phyloP scores from a whole-genome alignment of 1,139 yeast species.

The Geotrichum siamense region DNA sequence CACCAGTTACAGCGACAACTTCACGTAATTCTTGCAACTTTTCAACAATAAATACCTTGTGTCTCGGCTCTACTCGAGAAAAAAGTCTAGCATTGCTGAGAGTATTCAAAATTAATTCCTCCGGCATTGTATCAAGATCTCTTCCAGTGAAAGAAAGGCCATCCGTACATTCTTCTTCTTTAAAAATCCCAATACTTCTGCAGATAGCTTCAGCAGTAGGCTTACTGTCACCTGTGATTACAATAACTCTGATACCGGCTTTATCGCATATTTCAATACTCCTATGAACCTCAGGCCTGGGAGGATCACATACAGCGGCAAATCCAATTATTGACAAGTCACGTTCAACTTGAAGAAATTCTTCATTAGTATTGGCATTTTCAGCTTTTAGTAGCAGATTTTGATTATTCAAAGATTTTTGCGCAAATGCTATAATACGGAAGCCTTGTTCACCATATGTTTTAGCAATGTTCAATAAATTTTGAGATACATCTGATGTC shows the following conservation, averaged over 20 bases:
- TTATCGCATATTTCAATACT: slow-evolving; percentile 43
- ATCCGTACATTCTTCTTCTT: slow-evolving; percentile 36
- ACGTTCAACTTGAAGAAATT: slow-evolving; percentile 31
- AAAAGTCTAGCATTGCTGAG: slow-evolving; percentile 34
- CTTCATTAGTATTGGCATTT: slow-evolving; percentile 24
- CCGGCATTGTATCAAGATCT: slow-evolving; percentile 37
- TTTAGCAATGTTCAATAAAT: slow-evolving; percentile 35
- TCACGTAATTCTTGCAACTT: slow-evolving; percentile 44
- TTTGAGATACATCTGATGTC: slow-evolving; percentile 21
- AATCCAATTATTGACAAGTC: slow-evolving; percentile 42
- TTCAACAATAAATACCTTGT: slow-evolving; percentile 46
- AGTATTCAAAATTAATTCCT: slow-evolving; percentile 22
- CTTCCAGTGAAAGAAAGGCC: slow-evolving; percentile 40
- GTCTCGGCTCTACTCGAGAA: slow-evolving; percentile 51
- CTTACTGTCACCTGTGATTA: slow-evolving; percentile 51
- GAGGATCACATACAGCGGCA: slow-evolving; percentile 50
- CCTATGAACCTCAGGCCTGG: slow-evolving; percentile 44
- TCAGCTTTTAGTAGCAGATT: slow-evolving; percentile 4
- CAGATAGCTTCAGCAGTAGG: slow-evolving; percentile 49
- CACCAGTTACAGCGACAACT: slow-evolving; percentile 41
- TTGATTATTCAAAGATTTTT: slow-evolving; percentile 13
- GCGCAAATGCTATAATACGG: slow-evolving; percentile 44
- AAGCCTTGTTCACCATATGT: slow-evolving; percentile 41
- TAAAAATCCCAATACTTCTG: slow-evolving; percentile 46
- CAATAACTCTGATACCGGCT: slow-evolving; percentile 50